Base-by-base conservation (phyloP, 2,329 filamentous ascomycete genomes). In the Cordyceps tenuipes region DNA sequence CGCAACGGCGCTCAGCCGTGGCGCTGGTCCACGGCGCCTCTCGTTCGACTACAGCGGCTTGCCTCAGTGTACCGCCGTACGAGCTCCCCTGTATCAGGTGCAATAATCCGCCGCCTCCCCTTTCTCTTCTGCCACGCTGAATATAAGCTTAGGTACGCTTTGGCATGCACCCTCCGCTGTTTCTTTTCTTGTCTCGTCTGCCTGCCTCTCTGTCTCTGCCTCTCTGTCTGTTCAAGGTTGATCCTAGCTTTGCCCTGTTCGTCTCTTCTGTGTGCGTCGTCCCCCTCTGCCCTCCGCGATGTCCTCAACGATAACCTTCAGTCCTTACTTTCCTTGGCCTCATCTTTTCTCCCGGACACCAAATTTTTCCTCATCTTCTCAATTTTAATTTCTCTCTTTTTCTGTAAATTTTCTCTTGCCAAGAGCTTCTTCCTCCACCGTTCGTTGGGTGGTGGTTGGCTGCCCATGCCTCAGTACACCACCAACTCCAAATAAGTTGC, bases 131-230 rank as follows among this genome's bases (percentile, higher is more conserved):
- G 10, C 31, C 31, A 26, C 13, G 3, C 46, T 43, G 49, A 57
- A 59, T 47, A 59, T 59, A 59, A 59, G 57, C 57, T 59, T 59
- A 59, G 48, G 23, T 59, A 2, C 26, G 31, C 34, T 21, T 17
- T 44, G 47, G 39, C 39, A 34, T n/a, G 36, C n/a, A 46, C 36
- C 47, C 47, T n/a, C 49, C 34, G 26, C 19, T 15, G 43, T 12
- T n/a, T 12, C 36, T 53, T 29, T 51, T 13, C 19, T 17, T 50
- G 12, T 49, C 26, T 49, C n/a, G 13, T 49, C 13, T 13, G 3
- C 23, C 23, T 4, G 23, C 23, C 23, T 50, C 36, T 39, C 29
- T 8, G 5, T 36, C 12, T 36, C 3, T 36, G 5, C 34, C 34
- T 23, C n/a, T 12, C 7, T 51, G 1, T 19, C 9, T 13, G 13